These are phyloP conservation scores for Collybiopsis confluens DNA, from an alignment of 768 basidiomycete species.

Conservation along the genomic window DNA sequence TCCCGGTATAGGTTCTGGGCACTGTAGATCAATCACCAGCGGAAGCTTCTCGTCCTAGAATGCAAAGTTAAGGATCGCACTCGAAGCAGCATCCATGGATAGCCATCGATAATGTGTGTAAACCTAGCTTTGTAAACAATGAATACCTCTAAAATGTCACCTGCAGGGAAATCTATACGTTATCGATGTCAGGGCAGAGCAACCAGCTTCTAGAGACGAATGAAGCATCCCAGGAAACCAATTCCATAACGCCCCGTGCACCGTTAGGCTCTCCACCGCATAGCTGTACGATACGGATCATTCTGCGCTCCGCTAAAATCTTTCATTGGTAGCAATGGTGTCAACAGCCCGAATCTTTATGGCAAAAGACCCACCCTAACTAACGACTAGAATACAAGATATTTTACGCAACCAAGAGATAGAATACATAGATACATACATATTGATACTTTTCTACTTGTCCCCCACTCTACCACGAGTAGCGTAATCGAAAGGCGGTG, in stretches of 20 bases:
- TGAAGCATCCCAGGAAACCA: conserved; percentile 34
- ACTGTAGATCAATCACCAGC: background rate
- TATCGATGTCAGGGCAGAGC: no score
- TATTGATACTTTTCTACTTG: no score
- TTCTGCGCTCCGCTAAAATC: conserved; percentile 15
- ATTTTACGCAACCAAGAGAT: no score
- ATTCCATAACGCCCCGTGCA: conserved; percentile 28
- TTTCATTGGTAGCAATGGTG: background rate
- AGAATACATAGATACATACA: no score
- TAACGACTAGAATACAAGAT: no score
- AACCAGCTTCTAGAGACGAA: conserved; percentile 16
- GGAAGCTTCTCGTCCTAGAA: background rate
- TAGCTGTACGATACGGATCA: conserved; percentile 31
- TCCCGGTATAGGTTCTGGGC: background rate
- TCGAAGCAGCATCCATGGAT: background rate
- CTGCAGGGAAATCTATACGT: no score
- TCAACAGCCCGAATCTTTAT: background rate
- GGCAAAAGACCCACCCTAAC: conserved; percentile 18
- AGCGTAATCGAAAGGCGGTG: no score
- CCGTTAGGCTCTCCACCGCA: conserved; percentile 28
- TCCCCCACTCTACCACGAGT: no score
- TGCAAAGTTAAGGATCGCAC: background rate
- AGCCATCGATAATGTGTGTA: background rate
- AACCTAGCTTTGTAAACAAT: no score
- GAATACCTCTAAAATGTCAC: no score